Evolutionary conservation across 2,329 filamentous ascomycete species (phyloP).

Genomic region (Tolypocladium amazonense): DNA sequence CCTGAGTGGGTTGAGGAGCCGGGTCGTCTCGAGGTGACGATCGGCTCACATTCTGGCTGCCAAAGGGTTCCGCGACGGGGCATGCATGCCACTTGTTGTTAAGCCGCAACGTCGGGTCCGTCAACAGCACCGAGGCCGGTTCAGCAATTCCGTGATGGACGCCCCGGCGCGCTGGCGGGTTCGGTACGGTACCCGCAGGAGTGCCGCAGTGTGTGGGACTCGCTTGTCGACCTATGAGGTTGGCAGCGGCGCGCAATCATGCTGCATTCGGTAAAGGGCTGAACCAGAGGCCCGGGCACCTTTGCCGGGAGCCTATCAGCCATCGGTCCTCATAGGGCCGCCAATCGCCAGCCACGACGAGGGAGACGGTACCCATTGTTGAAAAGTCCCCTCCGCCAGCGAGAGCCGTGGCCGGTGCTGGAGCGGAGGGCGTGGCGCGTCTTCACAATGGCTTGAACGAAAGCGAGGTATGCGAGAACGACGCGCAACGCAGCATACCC

Average conservation of each 20-base stretch:
- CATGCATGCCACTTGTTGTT: background rate
- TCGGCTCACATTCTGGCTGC: background rate
- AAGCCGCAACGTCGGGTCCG: background rate
- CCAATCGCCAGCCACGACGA: background rate
- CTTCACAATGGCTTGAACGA: background rate
- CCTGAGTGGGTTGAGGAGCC: background rate
- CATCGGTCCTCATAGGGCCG: background rate
- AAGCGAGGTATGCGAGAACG: slow-evolving; percentile 1
- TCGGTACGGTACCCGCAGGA: background rate
- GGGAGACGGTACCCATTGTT: background rate
- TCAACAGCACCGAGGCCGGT: background rate
- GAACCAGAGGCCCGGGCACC: background rate
- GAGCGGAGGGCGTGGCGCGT: background rate
- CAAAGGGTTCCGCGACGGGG: background rate
- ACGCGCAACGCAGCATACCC: background rate
- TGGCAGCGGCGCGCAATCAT: background rate
- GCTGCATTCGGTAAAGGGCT: background rate
- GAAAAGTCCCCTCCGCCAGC: background rate
- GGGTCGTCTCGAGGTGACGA: background rate
- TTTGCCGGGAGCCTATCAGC: background rate
- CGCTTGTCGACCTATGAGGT: background rate
- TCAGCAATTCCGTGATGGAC: background rate
- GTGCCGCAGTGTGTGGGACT: background rate
- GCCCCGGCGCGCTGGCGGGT: background rate
- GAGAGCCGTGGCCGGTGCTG: background rate